A percentile compares a stretch with the other conserved stretches of the same genome.
Evolutionary conservation across 768 basidiomycete genomes (phyloP).

Genomic region (Tulasnella calospora): DNA sequence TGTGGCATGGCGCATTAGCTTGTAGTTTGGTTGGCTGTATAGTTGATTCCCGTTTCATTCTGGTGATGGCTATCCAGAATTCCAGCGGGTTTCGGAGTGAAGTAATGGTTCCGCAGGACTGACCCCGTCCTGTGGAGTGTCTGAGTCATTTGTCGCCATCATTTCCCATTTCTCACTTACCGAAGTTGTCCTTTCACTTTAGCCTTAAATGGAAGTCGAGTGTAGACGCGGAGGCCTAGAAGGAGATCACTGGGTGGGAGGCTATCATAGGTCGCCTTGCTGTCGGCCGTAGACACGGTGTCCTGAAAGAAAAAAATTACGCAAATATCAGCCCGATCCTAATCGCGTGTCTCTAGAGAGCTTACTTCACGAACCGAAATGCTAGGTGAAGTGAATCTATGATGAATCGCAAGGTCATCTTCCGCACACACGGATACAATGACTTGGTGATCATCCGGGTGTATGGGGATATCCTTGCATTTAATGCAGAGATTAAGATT

Average conservation of each 20-base stretch:
- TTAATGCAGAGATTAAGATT: neutral
- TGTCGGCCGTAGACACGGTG: neutral
- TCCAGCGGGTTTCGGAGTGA: neutral
- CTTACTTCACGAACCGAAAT: neutral
- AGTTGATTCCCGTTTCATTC: neutral
- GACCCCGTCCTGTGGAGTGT: neutral
- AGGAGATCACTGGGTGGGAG: neutral
- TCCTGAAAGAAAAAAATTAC: neutral
- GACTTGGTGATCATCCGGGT: neutral
- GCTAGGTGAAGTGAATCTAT: neutral
- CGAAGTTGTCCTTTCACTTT: constrained; percentile 12
- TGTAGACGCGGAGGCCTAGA: constrained; percentile 18
- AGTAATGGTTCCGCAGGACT: neutral
- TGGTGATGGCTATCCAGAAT: neutral
- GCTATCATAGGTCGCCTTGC: neutral
- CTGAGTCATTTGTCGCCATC: neutral
- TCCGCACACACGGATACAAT: neutral
- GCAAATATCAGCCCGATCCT: neutral
- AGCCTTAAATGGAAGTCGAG: neutral
- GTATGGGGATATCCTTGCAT: neutral
- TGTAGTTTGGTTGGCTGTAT: neutral
- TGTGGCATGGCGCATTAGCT: neutral
- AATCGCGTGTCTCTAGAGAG: neutral
- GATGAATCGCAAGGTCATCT: neutral
- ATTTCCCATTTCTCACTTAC: neutral